Conservation (phyloP, 2,329 filamentous ascomycete species). For the Lasiodiplodia citricola region DNA sequence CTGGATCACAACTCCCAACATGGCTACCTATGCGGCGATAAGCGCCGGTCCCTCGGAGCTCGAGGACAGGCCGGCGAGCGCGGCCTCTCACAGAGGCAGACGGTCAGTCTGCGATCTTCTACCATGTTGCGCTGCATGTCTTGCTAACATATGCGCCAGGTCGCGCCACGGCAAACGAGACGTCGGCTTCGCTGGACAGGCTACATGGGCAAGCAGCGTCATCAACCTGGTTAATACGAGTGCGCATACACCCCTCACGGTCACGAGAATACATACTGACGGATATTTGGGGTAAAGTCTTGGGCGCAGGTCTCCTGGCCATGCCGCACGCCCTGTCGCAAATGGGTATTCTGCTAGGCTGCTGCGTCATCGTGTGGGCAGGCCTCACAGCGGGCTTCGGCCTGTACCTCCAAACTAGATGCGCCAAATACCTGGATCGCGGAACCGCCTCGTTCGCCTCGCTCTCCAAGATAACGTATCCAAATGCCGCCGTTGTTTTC, state of each 20-base stretch:
- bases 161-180: slow-evolving; percentile 71
- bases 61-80: slow-evolving; percentile 49
- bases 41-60: slow-evolving; percentile 44
- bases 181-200: slow-evolving; percentile 71
- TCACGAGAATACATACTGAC: slow-evolving; percentile 16
- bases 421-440: slow-evolving; percentile 89
- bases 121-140: not conserved
- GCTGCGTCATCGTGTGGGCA: slow-evolving; percentile 87
- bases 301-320: slow-evolving; percentile 91
- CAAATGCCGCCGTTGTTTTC: slow-evolving; percentile 93
- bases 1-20: slow-evolving; percentile 33
- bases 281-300: slow-evolving; percentile 61
- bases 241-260: slow-evolving; percentile 49
- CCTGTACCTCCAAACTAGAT: slow-evolving; percentile 91
- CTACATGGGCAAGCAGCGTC: slow-evolving; percentile 87
- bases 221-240: slow-evolving; percentile 97
- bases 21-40: slow-evolving; percentile 56
- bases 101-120: slow-evolving; percentile 33
- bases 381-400: slow-evolving; percentile 88
- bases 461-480: slow-evolving; percentile 95
- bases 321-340: slow-evolving; percentile 96
- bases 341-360: slow-evolving; percentile 88
- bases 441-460: slow-evolving; percentile 92
- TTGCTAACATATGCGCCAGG: slow-evolving; percentile 47
- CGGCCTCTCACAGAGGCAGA: slow-evolving; percentile 46